A percentile compares a stretch with the other conserved stretches of the same genome.
These are phyloP conservation scores for Fraxinus sp. DNA, from an alignment of 305 asterid genomes.

Conservation along the genomic window DNA sequence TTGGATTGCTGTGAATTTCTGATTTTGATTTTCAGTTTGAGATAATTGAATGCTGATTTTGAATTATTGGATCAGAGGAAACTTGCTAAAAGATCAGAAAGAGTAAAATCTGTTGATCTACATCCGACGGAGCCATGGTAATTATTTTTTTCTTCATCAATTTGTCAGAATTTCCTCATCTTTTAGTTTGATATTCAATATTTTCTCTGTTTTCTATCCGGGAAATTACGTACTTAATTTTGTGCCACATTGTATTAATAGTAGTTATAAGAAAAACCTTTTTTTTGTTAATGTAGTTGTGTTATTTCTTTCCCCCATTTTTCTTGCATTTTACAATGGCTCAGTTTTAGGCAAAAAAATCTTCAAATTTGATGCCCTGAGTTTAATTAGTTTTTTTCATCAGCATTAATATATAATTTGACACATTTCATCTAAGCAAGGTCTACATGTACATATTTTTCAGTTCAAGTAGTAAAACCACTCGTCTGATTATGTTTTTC, in stretches of 20 bases:
- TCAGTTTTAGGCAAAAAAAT: not conserved
- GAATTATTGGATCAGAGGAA: constrained; percentile 48
- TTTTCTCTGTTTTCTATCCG: not conserved
- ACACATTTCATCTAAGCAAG: constrained; percentile 9
- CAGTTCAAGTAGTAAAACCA: not conserved
- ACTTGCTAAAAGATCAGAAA: constrained; percentile 77
- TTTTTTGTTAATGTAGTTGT: not conserved
- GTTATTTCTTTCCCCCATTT: not conserved
- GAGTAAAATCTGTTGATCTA: constrained; percentile 77
- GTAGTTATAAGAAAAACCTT: not conserved
- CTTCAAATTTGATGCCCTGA: constrained; percentile 7
- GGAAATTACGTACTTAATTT: not conserved
- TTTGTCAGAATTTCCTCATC: not conserved
- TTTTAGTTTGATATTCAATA: not conserved
- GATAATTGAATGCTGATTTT: constrained; percentile 31
- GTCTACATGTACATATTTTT: not conserved
- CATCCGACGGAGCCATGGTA: constrained; percentile 92
- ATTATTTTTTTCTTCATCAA: constrained; percentile 8
- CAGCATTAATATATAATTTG: not conserved
- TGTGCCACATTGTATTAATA: not conserved
- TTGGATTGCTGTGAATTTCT: not conserved
- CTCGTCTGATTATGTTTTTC: constrained; percentile 9
- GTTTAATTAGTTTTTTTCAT: not conserved
- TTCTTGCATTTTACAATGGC: not conserved
- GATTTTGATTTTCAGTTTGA: constrained; percentile 14